Evolutionary conservation across 495 filamentous ascomycete species (phyloP).

Genomic region (Penicillium maclennaniae): DNA sequence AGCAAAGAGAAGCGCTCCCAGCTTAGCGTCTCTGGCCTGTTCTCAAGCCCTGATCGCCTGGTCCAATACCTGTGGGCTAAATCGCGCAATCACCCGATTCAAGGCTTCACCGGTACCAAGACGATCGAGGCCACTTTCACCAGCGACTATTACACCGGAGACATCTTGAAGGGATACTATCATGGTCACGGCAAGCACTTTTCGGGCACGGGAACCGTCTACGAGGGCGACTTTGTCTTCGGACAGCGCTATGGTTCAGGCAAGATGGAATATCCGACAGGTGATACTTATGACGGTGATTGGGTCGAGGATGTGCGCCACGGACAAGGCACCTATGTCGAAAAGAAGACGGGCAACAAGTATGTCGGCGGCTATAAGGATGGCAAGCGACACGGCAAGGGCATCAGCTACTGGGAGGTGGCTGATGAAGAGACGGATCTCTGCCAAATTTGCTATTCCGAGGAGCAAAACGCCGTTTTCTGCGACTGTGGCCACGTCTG

Average conservation of each 20-base stretch:
- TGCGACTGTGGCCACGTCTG: constrained; percentile 65
- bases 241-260: constrained; percentile 53
- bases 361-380: constrained; percentile 62
- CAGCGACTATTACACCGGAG: constrained; percentile 45
- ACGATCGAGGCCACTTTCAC: constrained; percentile 47
- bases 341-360: constrained; percentile 57
- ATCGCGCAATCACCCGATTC: constrained; percentile 43
- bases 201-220: constrained; percentile 50
- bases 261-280: constrained; percentile 56
- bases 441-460: constrained; percentile 64
- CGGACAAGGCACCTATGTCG: constrained; percentile 56
- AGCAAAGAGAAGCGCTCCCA: constrained; percentile 38
- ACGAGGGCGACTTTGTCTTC: constrained; percentile 52
- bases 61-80: constrained; percentile 46
- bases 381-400: constrained; percentile 58
- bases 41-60: constrained; percentile 42
- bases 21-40: constrained; percentile 38
- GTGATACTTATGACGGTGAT: constrained; percentile 59
- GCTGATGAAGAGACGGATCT: constrained; percentile 59
- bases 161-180: constrained; percentile 46
- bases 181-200: constrained; percentile 53
- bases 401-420: constrained; percentile 59
- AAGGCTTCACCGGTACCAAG: constrained; percentile 42
- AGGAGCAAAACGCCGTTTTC: constrained; percentile 58
- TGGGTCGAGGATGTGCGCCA: constrained; percentile 55